phyloP scores from a whole-genome alignment of 495 filamentous ascomycete genomes.

The Aspergillus coremiiformis region DNA sequence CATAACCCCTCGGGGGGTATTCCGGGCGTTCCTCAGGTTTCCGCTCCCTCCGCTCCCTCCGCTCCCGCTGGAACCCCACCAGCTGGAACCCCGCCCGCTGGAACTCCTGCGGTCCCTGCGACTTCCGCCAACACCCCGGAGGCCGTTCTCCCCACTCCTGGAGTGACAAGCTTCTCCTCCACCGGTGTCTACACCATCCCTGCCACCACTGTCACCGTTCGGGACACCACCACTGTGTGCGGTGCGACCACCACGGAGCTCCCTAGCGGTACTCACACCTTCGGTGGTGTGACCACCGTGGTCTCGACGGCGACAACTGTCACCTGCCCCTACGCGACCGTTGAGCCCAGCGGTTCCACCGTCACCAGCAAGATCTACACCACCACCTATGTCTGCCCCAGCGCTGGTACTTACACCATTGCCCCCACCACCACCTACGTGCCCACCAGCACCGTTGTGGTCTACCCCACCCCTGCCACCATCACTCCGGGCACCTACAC shows the following conservation, averaged over 20 bases:
- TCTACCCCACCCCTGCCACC: slow-evolving; percentile 59
- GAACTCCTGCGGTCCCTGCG: slow-evolving; percentile 4
- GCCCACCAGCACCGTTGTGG: slow-evolving; percentile 46
- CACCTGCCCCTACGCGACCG: slow-evolving; percentile 66
- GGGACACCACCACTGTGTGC: slow-evolving; percentile 60
- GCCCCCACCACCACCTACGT: slow-evolving; percentile 58
- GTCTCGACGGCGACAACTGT: slow-evolving; percentile 64
- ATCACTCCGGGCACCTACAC: slow-evolving; percentile 69
- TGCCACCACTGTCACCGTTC: slow-evolving; percentile 56
- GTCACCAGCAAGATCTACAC: slow-evolving; percentile 64
- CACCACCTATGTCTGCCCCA: slow-evolving; percentile 72
- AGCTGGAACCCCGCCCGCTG: no score
- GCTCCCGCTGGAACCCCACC: slow-evolving; percentile 4
- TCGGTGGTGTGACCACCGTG: slow-evolving; percentile 71
- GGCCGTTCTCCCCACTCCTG: slow-evolving; percentile 54
- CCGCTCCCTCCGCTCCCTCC: background rate
- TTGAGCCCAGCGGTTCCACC: slow-evolving; percentile 51
- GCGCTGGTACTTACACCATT: slow-evolving; percentile 74
- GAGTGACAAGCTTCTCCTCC: slow-evolving; percentile 58
- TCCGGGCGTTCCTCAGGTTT: background rate
- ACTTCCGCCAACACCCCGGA: slow-evolving; percentile 13
- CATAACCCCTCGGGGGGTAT: slow-evolving; percentile 28
- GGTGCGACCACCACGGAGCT: slow-evolving; percentile 56
- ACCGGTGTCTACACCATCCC: slow-evolving; percentile 77
- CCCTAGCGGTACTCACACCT: slow-evolving; percentile 59